These are phyloP conservation scores for Gossypium turneri DNA, from an alignment of 345 rosid genomes.

Conservation along the genomic window DNA sequence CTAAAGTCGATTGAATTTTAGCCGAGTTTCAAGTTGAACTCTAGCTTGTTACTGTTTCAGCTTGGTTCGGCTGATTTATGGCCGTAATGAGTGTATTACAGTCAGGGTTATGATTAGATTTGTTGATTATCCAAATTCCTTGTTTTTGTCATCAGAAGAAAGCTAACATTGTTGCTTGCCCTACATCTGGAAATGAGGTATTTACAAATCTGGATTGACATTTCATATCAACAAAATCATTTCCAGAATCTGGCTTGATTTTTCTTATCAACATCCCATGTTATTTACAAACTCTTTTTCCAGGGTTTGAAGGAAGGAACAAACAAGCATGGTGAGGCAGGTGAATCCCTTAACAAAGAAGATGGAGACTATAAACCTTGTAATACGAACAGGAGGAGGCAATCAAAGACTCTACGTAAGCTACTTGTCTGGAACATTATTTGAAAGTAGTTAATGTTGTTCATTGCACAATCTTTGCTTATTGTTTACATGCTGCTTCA, in stretches of 20 bases:
- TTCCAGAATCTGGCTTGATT: constrained; percentile 4
- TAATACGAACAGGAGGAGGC: constrained; percentile 32
- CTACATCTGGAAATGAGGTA: constrained; percentile 33
- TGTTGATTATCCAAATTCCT: constrained; percentile 12
- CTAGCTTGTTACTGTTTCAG: not conserved
- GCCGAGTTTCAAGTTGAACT: not conserved
- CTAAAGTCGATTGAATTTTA: not conserved
- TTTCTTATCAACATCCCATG: constrained; percentile 10
- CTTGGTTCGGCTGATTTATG: not conserved
- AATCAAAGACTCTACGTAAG: constrained; percentile 23
- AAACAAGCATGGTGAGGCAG: constrained; percentile 15
- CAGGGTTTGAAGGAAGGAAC: constrained; percentile 32
- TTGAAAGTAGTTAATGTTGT: not conserved
- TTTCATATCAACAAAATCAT: not conserved
- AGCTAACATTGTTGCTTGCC: constrained; percentile 21
- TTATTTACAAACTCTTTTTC: constrained; percentile 22
- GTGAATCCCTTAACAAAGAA: constrained; percentile 17
- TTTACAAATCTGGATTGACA: not conserved
- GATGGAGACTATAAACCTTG: constrained; percentile 23
- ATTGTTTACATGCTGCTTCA: constrained; percentile 7
- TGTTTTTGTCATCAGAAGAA: constrained; percentile 30
- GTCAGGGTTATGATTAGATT: not conserved
- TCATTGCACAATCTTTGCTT: constrained; percentile 3
- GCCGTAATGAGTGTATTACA: not conserved
- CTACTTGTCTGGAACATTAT: constrained; percentile 6